phyloP scores from a whole-genome alignment of 148 eudicot species.

The Diospyros kaki region DNA sequence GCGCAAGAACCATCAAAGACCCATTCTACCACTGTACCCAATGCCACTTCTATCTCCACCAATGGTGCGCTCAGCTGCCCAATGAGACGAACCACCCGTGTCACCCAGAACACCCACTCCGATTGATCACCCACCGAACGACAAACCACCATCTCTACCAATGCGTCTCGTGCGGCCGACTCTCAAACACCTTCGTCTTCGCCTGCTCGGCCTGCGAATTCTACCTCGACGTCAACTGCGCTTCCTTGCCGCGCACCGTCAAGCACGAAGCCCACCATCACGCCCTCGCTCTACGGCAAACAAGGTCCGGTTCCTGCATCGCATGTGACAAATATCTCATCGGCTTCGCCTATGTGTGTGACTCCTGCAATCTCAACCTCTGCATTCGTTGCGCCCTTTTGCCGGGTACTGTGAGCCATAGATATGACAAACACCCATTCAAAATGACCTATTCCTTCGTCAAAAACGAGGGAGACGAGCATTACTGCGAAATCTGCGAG shows the following conservation, averaged over 20 bases:
- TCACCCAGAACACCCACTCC: not conserved
- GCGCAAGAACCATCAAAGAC: not conserved
- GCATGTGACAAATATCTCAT: not conserved
- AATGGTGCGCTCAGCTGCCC: slow-evolving; percentile 1
- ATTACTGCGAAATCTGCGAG: no score
- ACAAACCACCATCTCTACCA: not conserved
- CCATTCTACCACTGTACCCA: not conserved
- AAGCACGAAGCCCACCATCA: not conserved
- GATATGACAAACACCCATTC: not conserved
- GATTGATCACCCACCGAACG: not conserved
- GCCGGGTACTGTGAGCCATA: not conserved
- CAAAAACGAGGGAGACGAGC: not conserved
- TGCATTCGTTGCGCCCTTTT: not conserved
- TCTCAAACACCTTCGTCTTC: not conserved
- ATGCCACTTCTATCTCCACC: not conserved
- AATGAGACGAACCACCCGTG: not conserved
- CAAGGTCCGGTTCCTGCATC: not conserved
- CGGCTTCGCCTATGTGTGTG: not conserved
- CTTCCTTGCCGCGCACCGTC: not conserved
- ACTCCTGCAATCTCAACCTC: not conserved
- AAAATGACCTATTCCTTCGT: not conserved
- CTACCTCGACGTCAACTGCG: not conserved
- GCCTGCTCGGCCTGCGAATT: not conserved
- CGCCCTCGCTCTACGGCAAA: not conserved
- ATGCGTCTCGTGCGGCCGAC: not conserved